Evolutionary conservation across 1,284 basidiomycete genomes (phyloP).

Genomic region (Ceratobasidium theobromae): DNA sequence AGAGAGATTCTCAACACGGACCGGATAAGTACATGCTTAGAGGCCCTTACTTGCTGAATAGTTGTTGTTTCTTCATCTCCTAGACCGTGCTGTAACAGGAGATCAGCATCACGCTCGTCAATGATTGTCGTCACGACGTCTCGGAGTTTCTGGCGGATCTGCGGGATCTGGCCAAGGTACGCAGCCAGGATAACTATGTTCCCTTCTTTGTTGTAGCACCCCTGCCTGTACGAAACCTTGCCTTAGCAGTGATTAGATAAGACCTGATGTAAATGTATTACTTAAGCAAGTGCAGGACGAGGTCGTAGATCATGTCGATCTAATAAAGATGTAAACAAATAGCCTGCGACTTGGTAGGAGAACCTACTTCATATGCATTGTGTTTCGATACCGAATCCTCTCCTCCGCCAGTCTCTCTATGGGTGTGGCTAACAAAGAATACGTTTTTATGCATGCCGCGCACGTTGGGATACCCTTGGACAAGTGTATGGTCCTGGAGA

Average conservation of each 20-base stretch:
- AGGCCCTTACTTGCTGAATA: conserved; percentile 53
- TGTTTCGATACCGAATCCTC: conserved; percentile 63
- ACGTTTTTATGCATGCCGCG: conserved; percentile 59
- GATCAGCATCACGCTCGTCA: conserved; percentile 66
- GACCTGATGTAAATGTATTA: conserved; percentile 40
- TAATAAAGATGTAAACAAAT: conserved; percentile 39
- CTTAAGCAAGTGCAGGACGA: conserved; percentile 66
- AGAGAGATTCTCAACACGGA: neutral
- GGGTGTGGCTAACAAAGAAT: conserved; percentile 59
- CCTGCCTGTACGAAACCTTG: conserved; percentile 50
- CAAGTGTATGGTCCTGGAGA: conserved; percentile 57
- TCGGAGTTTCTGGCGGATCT: conserved; percentile 54
- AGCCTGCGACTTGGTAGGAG: neutral
- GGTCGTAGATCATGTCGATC: conserved; percentile 69
- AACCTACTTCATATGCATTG: conserved; percentile 65
- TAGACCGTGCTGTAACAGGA: conserved; percentile 53
- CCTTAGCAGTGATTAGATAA: neutral
- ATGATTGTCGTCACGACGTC: conserved; percentile 59
- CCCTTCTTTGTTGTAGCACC: conserved; percentile 58
- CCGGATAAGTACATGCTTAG: conserved; percentile 48
- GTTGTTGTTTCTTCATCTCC: conserved; percentile 42
- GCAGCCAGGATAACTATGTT: conserved; percentile 75
- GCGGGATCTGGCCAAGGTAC: conserved; percentile 69
- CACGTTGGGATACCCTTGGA: conserved; percentile 54
- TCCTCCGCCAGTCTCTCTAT: conserved; percentile 54